A percentile compares a stretch with the other conserved stretches of the same genome.
phyloP scores from a whole-genome alignment of 176 grass and related monocot species.

The Lolium rigidum region DNA sequence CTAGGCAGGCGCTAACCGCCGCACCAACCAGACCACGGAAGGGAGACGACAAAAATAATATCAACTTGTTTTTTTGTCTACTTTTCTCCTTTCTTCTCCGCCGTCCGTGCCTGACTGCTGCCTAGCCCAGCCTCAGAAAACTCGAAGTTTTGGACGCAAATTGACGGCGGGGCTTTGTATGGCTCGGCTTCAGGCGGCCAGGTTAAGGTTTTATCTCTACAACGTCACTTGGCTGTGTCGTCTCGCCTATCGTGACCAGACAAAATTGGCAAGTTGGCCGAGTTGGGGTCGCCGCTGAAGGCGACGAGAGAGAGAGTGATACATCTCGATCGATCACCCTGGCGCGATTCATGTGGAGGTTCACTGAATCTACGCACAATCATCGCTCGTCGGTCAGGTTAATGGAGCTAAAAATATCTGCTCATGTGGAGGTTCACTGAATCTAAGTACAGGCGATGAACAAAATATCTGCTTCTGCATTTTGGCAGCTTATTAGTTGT shows the following conservation, averaged over 20 bases:
- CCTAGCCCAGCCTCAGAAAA: background rate
- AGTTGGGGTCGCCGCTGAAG: background rate
- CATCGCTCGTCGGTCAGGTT: background rate
- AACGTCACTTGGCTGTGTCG: background rate
- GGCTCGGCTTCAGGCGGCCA: background rate
- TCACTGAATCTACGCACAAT: background rate
- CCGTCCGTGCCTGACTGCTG: background rate
- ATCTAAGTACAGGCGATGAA: no score
- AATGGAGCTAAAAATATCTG: no score
- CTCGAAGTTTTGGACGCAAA: background rate
- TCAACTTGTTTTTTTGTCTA: background rate
- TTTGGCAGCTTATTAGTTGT: background rate
- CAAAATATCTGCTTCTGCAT: background rate
- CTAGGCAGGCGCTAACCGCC: constrained; percentile 34
- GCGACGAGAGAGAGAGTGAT: background rate
- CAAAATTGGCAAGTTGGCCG: background rate
- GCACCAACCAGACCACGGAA: constrained; percentile 22
- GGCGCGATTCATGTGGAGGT: background rate
- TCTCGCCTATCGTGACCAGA: background rate
- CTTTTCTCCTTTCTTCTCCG: background rate
- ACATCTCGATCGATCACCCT: background rate
- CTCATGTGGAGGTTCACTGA: no score
- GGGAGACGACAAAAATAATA: background rate
- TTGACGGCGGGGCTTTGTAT: background rate
- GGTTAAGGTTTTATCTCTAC: background rate